These are phyloP conservation scores for Hamigera avellanea DNA, from an alignment of 495 filamentous ascomycete genomes.

Conservation along the genomic window DNA sequence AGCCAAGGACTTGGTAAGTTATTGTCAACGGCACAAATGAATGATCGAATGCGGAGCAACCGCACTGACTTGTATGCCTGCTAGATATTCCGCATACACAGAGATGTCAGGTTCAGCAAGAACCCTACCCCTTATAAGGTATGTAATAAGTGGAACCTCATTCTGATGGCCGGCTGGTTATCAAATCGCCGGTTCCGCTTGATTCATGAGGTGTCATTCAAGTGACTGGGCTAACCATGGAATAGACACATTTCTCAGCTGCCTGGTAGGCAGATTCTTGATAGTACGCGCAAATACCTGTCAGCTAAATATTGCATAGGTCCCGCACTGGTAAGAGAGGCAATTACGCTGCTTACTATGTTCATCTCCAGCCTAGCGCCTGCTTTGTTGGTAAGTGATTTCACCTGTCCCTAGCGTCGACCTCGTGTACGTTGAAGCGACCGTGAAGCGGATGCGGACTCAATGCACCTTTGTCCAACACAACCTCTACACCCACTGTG, in stretches of 20 bases:
- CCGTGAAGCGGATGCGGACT: no score
- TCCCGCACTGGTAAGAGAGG: conserved; percentile 78
- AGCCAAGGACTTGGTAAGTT: conserved; percentile 59
- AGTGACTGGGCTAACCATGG: conserved; percentile 19
- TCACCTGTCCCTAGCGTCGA: no score
- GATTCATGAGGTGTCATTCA: no score
- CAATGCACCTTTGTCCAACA: no score
- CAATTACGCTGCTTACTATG: conserved; percentile 76
- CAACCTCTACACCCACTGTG: no score
- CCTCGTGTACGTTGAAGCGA: no score
- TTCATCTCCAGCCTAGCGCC: conserved; percentile 48
- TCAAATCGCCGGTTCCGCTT: no score
- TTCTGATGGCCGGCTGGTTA: no score
- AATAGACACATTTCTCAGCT: conserved; percentile 64
- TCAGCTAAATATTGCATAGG: conserved; percentile 27
- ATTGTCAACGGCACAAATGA: background rate
- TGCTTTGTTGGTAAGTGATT: conserved; percentile 49
- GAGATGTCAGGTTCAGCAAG: conserved; percentile 66
- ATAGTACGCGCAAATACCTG: conserved; percentile 1
- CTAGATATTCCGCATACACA: conserved; percentile 72
- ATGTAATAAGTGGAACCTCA: conserved; percentile 13
- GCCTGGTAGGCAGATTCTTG: conserved; percentile 47
- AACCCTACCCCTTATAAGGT: conserved; percentile 84
- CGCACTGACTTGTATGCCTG: background rate
- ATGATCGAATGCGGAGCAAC: background rate